These are phyloP conservation scores for Pinus albicaulis DNA, from an alignment of 75 land plant species.

Conservation along the genomic window DNA sequence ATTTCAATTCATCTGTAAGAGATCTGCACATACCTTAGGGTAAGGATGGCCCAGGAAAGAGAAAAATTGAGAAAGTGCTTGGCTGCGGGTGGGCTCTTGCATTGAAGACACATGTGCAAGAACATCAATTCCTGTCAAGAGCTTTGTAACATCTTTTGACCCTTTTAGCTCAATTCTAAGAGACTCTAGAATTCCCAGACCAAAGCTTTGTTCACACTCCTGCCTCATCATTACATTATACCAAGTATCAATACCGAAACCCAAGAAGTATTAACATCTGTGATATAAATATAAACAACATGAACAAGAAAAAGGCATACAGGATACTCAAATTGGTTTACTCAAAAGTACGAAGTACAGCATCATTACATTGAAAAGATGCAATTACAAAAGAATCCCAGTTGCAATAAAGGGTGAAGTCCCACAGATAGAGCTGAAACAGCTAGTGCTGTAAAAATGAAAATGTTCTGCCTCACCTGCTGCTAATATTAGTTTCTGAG, in stretches of 20 bases:
- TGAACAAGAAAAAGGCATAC: not conserved
- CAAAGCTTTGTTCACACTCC: constrained; percentile 41
- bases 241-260: not conserved
- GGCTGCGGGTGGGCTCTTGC: constrained; percentile 27
- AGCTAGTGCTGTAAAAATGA: not conserved
- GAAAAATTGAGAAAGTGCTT: constrained; percentile 67
- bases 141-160: constrained; percentile 86
- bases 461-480: not conserved
- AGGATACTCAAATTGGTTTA: not conserved
- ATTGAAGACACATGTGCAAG: constrained; percentile 71
- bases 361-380: not conserved
- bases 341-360: not conserved
- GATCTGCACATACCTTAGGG: constrained; percentile 64
- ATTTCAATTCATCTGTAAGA: constrained; percentile 3
- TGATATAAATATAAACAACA: constrained; percentile 1
- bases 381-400: not conserved
- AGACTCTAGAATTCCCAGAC: constrained; percentile 51
- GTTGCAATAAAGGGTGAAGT: not conserved
- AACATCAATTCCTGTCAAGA: constrained; percentile 72
- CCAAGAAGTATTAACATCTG: not conserved
- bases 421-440: not conserved
- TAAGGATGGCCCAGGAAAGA: constrained; percentile 79
- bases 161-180: constrained; percentile 65
- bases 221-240: constrained; percentile 3
- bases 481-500: not conserved